Conservation (phyloP, 2,329 filamentous ascomycete species). For the Pseudofabraea citricarpa region DNA sequence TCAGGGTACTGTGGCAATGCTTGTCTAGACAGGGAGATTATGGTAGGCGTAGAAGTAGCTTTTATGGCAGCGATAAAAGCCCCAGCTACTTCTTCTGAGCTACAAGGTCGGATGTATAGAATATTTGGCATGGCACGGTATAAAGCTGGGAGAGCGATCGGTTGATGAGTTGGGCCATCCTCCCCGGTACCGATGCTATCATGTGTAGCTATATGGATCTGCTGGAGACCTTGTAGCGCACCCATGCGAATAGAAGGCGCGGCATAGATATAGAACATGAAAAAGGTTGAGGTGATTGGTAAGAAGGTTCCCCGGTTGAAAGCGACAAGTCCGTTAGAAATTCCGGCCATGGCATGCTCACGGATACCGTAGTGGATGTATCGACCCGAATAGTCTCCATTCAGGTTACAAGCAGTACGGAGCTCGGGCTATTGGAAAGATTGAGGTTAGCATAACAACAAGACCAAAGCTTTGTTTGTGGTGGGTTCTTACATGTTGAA, state of each 20-base stretch:
- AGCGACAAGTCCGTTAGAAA: slow-evolving; percentile 55
- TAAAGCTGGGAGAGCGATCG: slow-evolving; percentile 59
- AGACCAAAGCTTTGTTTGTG: too few relatives aligned
- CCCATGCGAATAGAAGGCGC: slow-evolving; percentile 55
- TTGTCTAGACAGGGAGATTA: slow-evolving; percentile 45
- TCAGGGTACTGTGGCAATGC: slow-evolving; percentile 34
- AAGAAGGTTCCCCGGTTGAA: slow-evolving; percentile 49
- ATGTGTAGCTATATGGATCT: slow-evolving; percentile 56
- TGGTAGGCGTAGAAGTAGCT: slow-evolving; percentile 34
- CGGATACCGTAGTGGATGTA: slow-evolving; percentile 58
- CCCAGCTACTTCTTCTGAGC: slow-evolving; percentile 51
- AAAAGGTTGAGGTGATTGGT: slow-evolving; percentile 54
- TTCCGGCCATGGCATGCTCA: slow-evolving; percentile 56
- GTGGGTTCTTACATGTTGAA: slow-evolving; percentile 36
- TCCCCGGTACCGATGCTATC: slow-evolving; percentile 55
- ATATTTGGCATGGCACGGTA: slow-evolving; percentile 60
- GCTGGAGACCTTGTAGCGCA: slow-evolving; percentile 46
- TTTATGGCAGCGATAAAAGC: slow-evolving; percentile 44
- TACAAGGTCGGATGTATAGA: slow-evolving; percentile 52
- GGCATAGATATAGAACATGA: slow-evolving; percentile 59
- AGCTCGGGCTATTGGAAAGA: slow-evolving; percentile 27
- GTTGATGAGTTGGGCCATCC: too few relatives aligned
- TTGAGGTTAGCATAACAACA: background rate
- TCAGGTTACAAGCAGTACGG: slow-evolving; percentile 40
- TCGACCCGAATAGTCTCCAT: slow-evolving; percentile 49